Conservation (phyloP, 805 yeast genomes). For the Cyberlindnera mycetangii region DNA sequence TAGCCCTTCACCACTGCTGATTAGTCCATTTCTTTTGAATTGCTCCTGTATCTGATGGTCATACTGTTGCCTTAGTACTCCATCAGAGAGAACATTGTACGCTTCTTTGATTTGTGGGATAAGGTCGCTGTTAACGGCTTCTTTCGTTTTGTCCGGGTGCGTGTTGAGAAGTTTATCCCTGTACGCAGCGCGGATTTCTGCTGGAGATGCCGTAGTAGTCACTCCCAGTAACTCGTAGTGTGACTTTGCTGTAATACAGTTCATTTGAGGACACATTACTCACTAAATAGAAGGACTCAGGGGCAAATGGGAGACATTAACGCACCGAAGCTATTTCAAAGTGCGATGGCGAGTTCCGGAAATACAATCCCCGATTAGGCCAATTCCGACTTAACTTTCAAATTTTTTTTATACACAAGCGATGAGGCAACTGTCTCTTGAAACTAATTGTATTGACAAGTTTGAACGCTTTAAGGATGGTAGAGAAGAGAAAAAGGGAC, state of each 20-base stretch:
- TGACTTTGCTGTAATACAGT: slow-evolving; percentile 23
- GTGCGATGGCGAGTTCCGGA: background rate
- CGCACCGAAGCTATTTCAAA: background rate
- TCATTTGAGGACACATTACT: slow-evolving; percentile 11
- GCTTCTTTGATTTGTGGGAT: slow-evolving; percentile 59
- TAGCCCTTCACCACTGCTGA: slow-evolving; percentile 58
- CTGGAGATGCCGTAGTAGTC: slow-evolving; percentile 32
- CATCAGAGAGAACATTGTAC: slow-evolving; percentile 50
- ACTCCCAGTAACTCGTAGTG: slow-evolving; percentile 63
- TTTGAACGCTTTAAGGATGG: slow-evolving; percentile 1
- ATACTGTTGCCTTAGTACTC: slow-evolving; percentile 42
- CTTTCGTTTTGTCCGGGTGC: slow-evolving; percentile 75
- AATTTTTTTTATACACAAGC: background rate
- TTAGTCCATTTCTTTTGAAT: slow-evolving; percentile 32
- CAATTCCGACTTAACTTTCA: background rate
- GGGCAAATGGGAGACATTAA: background rate
- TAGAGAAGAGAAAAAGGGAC: slow-evolving; percentile 33
- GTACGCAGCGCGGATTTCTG: slow-evolving; percentile 62
- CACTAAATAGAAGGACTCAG: background rate
- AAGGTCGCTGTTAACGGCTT: slow-evolving; percentile 18
- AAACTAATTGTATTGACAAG: too few relatives aligned
- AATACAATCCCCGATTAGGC: background rate
- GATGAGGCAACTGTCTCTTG: slow-evolving; percentile 2
- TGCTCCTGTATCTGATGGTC: slow-evolving; percentile 42
- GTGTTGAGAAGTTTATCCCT: slow-evolving; percentile 50